Base-by-base conservation (phyloP, 208 protist species). In the Wallacemonas sp. region DNA sequence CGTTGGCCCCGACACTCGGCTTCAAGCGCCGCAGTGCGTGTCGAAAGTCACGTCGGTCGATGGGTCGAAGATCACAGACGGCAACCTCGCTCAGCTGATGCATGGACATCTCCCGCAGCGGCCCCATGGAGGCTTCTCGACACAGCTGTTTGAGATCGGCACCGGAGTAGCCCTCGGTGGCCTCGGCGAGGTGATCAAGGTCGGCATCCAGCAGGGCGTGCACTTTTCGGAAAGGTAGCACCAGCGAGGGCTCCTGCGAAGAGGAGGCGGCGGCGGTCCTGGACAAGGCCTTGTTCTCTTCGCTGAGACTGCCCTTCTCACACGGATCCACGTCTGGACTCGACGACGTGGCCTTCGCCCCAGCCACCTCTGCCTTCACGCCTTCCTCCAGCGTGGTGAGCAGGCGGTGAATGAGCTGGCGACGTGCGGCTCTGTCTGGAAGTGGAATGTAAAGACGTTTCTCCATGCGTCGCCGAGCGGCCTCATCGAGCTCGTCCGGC, bases 371-470 rank as follows among this genome's bases (percentile, higher is more conserved):
- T n/a, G 44, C 34, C 8, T 53, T 46, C 17, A 68, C 34, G 34
- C 26, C 41, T 21, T 72, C 2, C 61, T 77, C 68, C 44, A 93
- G 82, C 11, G 68, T 76, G 30, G 66, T 51, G 30, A 93, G 76
- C 44, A 95, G 85, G 8, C 78, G 72, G 31, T 77, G 66, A 9
- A 94, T 72, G 26, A 93, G 77, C 53, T 88, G 66, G 17, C 63
- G 59, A 2, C 87, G 80, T 31, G 84, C 84, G 3, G 45, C 44
- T 14, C 47, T 44, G 65, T 97, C 86, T 0, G 94, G 94, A 14
- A 97, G 76, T 1, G 92, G 86, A 61, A 97, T 95, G 75, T 95
- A 96, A 21, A 97, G 68, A 11, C 94, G 75, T 72, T 97, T 97
- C 70, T 96, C 88, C 75, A 98, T 80, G 27, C 94, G 79, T 8